phyloP scores from a whole-genome alignment of 1,284 basidiomycete species.

The Trametes versicolor region DNA sequence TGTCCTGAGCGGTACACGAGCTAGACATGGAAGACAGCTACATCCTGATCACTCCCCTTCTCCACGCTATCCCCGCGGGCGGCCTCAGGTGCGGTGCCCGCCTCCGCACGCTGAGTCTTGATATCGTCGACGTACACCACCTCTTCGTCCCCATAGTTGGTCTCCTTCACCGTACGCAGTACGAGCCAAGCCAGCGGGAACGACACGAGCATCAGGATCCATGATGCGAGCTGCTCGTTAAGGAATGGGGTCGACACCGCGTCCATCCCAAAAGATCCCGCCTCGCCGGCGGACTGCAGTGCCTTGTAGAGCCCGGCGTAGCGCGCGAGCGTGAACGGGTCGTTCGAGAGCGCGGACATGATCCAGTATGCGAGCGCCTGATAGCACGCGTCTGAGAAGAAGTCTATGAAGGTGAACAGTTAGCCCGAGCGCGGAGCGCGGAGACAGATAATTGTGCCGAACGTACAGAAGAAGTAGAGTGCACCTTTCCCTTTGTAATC shows the following conservation, averaged over 20 bases:
- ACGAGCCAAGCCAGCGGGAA: conserved; percentile 50
- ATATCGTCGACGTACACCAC: conserved; percentile 46
- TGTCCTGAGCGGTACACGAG: too few species aligned
- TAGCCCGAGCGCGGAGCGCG: too few species aligned
- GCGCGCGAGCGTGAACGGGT: conserved; percentile 55
- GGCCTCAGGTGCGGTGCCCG: too few species aligned
- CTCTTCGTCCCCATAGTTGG: conserved; percentile 50
- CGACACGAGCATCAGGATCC: conserved; percentile 49
- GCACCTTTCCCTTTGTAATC: conserved; percentile 47
- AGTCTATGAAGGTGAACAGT: conserved; percentile 43
- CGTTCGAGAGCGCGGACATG: conserved; percentile 56
- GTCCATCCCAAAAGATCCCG: conserved; percentile 59
- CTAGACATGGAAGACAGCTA: too few species aligned
- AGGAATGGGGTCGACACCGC: conserved; percentile 51
- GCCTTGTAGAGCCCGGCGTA: conserved; percentile 54
- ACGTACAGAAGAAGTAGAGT: conserved; percentile 53
- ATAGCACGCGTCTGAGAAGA: conserved; percentile 50
- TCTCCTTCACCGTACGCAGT: conserved; percentile 50
- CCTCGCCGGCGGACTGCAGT: conserved; percentile 51
- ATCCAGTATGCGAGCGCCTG: conserved; percentile 54
- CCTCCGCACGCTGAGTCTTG: too few species aligned
- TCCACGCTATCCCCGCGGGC: too few species aligned
- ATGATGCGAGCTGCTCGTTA: conserved; percentile 51
- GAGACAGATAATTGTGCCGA: conserved; percentile 18
- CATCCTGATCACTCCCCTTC: too few species aligned